These are phyloP conservation scores for Paulownia fortunei DNA, from an alignment of 257 asterid species.

Conservation along the genomic window DNA sequence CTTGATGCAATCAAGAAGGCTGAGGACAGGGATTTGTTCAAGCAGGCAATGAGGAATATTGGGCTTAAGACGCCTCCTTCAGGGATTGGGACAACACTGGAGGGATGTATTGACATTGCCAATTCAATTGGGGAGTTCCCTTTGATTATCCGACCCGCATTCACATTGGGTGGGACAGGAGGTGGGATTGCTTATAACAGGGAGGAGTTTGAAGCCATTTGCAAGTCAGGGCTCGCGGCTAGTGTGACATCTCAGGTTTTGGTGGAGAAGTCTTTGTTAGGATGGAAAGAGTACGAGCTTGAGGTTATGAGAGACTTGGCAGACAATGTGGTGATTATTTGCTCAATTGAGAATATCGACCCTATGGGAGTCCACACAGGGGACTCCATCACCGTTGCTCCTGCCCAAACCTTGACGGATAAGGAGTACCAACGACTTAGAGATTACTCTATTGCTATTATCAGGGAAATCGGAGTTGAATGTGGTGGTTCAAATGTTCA, in stretches of 20 bases:
- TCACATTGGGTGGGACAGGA: slow-evolving; percentile 94
- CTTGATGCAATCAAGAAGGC: slow-evolving; percentile 96
- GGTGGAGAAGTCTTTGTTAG: slow-evolving; percentile 94
- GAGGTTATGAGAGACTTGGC: slow-evolving; percentile 99
- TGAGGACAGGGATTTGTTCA: slow-evolving; percentile 93
- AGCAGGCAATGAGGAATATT: slow-evolving; percentile 89
- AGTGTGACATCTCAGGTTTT: slow-evolving; percentile 93
- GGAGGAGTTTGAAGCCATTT: slow-evolving; percentile 94
- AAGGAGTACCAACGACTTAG: slow-evolving; percentile 95
- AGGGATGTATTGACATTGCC: slow-evolving; percentile 86
- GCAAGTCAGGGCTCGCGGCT: slow-evolving; percentile 95
- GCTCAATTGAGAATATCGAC: slow-evolving; percentile 97
- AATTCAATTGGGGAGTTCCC: slow-evolving; percentile 88
- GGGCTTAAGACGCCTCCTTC: slow-evolving; percentile 97
- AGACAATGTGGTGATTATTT: slow-evolving; percentile 96
- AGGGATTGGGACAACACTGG: slow-evolving; percentile 90
- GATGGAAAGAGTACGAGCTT: slow-evolving; percentile 99
- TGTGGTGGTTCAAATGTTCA: slow-evolving; percentile 99
- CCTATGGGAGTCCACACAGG: slow-evolving; percentile 99
- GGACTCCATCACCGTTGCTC: slow-evolving; percentile 98
- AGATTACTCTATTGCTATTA: slow-evolving; percentile 95
- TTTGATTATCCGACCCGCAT: slow-evolving; percentile 92
- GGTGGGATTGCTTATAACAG: slow-evolving; percentile 97
- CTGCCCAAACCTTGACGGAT: slow-evolving; percentile 97
- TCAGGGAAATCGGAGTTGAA: slow-evolving; percentile 98